Base-by-base conservation (phyloP, 1,139 yeast species). In the Pneumocystis wakefieldiae region DNA sequence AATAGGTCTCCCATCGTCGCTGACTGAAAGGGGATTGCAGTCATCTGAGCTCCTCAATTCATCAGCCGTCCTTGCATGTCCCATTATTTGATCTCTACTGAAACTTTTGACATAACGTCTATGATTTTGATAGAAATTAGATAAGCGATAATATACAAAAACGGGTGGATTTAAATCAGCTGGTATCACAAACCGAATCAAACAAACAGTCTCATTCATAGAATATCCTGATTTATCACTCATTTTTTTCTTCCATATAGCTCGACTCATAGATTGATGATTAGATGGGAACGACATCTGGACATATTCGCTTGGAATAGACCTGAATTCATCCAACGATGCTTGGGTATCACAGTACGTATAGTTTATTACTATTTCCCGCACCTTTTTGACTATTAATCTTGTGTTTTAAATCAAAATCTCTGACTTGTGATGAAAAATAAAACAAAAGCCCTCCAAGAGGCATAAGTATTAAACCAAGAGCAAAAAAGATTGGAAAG, bases 21-120 rank as follows among this genome's bases (percentile, higher is more conserved):
- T 78, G 10, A 79, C 71, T 2, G 85, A 79, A 70, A 92, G 79
- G 2, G 99, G 98, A 71, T 87, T 81, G 77, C 99, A 92, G 72
- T 87, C 88, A 71, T 87, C 92, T 62, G 94, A 95, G 69, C 85
- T 80, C 71, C 86, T 85, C 66, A 92, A 83, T 41, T 73, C 77
- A 15, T 67, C 63, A 19, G 77, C 75, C 24, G 83, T 76, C 7
- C 89, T 87, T 2, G 81, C 80, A 66, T 84, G 75, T 42, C 98
- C 98, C 67, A 84, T 83, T 62, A 92, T 76, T 76, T 92, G 98
- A 69, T 86, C 89, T 74, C 92, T 97, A 74, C 90, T 85, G 73
- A 84, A 90, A 3, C 96, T 87, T 72, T 87, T 85, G 59, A 87
- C 98, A 74, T 81, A 92, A 71, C 97, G 83, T 73, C 98, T 85